Evolutionary conservation across 495 filamentous ascomycete genomes (phyloP).

Genomic region (Tuber microsphaerosporum): DNA sequence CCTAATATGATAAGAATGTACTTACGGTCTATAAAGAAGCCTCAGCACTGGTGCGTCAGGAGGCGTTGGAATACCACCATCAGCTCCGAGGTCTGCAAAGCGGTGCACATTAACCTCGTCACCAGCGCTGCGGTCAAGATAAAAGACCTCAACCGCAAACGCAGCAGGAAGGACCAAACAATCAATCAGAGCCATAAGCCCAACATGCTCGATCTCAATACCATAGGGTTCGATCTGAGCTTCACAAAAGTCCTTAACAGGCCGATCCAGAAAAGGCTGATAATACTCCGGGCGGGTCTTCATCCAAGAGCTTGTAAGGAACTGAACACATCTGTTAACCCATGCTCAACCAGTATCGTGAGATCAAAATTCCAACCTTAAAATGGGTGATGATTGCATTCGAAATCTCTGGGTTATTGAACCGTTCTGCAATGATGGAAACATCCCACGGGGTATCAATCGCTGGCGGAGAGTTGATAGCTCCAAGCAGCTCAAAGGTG

Average conservation of each 20-base stretch:
- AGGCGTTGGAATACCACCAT: conserved; percentile 35
- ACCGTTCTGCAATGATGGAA: conserved; percentile 58
- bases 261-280: conserved; percentile 54
- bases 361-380: conserved; percentile 47
- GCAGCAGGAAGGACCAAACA: conserved; percentile 72
- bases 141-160: conserved; percentile 77
- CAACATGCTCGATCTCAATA: conserved; percentile 83
- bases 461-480: conserved; percentile 50
- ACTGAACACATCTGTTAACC: conserved; percentile 50
- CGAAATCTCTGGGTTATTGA: conserved; percentile 63
- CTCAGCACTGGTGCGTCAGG: conserved; percentile 47
- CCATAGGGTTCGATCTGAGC: conserved; percentile 63
- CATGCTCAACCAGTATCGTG: neutral
- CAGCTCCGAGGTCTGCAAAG: conserved; percentile 54
- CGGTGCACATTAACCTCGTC: conserved; percentile 69
- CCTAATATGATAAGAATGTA: conserved; percentile 18
- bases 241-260: conserved; percentile 63
- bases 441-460: conserved; percentile 54
- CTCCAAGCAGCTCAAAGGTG: conserved; percentile 58
- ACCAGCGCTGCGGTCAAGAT: conserved; percentile 81
- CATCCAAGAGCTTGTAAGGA: conserved; percentile 83
- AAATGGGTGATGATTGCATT: conserved; percentile 69
- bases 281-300: conserved; percentile 64
- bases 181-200: conserved; percentile 67
- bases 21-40: conserved; percentile 66